phyloP scores from a whole-genome alignment of 106 monocot genomes.

The Allium sativum region DNA sequence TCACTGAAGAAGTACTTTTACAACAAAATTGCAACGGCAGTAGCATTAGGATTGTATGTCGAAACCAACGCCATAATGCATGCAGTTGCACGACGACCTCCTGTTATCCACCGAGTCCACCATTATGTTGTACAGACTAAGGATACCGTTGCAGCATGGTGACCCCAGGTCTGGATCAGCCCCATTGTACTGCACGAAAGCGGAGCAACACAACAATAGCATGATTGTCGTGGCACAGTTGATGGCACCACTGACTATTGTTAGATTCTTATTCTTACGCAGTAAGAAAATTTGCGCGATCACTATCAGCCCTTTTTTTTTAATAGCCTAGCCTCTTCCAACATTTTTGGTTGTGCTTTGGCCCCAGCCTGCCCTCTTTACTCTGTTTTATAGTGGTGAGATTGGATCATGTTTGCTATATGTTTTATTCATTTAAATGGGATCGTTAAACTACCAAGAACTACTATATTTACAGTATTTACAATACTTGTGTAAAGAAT shows the following conservation, averaged over 20 bases:
- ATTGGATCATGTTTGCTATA: neutral
- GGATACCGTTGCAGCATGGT: constrained; percentile 41
- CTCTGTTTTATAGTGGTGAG: too few species aligned
- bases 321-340: neutral
- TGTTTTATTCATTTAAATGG: constrained; percentile 1
- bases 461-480: too few species aligned
- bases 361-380: neutral
- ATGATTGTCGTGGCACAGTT: constrained; percentile 24
- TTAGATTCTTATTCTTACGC: neutral
- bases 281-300: neutral
- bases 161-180: constrained; percentile 24
- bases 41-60: constrained; percentile 29
- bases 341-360: neutral
- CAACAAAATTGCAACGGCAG: constrained; percentile 36
- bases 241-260: neutral
- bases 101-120: constrained; percentile 20
- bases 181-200: constrained; percentile 13
- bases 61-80: constrained; percentile 33
- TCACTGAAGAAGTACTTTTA: too few species aligned
- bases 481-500: too few species aligned
- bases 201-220: constrained; percentile 23
- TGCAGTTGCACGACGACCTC: constrained; percentile 28
- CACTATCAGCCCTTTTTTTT: neutral
- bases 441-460: neutral
- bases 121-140: constrained; percentile 24